Base-by-base conservation (phyloP, 108 stramenopile genomes). In the Skeletonema tropicum region DNA sequence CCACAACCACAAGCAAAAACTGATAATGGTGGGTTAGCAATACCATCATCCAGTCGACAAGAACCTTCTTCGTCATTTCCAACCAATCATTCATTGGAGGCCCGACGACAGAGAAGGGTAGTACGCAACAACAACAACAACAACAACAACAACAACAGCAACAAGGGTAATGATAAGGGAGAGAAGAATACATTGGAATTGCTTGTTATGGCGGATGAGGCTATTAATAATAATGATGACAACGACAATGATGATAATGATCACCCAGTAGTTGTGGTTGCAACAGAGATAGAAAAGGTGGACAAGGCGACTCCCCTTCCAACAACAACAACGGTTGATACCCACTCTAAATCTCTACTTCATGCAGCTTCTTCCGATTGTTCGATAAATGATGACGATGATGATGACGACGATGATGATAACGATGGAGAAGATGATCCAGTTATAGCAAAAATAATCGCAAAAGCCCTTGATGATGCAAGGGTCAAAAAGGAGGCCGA, bases 91-190 rank as follows among this genome's bases (percentile, higher is more conserved):
- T n/a, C n/a, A n/a, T n/a, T n/a, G n/a, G n/a, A n/a, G n/a, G 63
- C 73, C 39, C 36, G 73, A 1, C 55, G 65, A n/a, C 74, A 74
- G 63, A 42, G 73, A 45, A 57, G 73, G 21, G 25, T 26, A 0
- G 15, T 65, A 19, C 49, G 73, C 21, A 73, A 73, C 19, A 65
- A 21, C 5, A 42, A 61, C 14, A 42, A 61, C 26, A 73, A 73
- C 31, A 65, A 32, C 36, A 38, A 38, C n/a, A n/a, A n/a, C 21
- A 73, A 73, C 19, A 65, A 21, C 21, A 73, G 65, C 19, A 65
- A 21, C 2, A 30, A 48, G 49, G 1, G 31, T 11, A 33, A 29
- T 39, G 64, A 19, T 1, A 46, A 52, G 32, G 52, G 39, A 31
- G 36, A 55, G 39, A 59, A 64, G 35, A 60, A 15, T n/a, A 26